phyloP scores from a whole-genome alignment of 495 filamentous ascomycete species.

The Penicillium longicatenatum region DNA sequence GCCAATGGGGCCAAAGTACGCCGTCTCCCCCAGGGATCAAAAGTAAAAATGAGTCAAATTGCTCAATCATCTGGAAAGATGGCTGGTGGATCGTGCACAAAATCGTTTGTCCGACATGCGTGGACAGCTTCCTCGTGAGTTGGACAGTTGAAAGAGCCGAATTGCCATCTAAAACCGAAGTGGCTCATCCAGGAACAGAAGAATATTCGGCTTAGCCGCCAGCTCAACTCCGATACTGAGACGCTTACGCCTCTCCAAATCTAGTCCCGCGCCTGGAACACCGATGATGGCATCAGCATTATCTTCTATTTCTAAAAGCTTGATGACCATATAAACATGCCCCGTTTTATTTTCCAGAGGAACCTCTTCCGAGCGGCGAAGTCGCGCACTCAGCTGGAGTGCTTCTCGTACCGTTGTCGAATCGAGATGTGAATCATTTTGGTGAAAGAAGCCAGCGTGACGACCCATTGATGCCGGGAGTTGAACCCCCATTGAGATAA shows the following conservation, averaged over 20 bases:
- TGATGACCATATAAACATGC: constrained; percentile 54
- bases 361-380: constrained; percentile 68
- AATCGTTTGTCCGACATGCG: constrained; percentile 55
- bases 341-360: constrained; percentile 45
- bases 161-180: constrained; percentile 69
- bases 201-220: constrained; percentile 66
- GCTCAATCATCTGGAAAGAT: constrained; percentile 44
- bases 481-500: constrained; percentile 28
- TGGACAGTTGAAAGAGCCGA: constrained; percentile 65
- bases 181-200: constrained; percentile 63
- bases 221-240: constrained; percentile 69
- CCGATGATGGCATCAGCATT: constrained; percentile 47
- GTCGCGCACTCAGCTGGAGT: constrained; percentile 76
- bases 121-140: constrained; percentile 68
- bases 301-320: constrained; percentile 48
- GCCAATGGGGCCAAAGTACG: constrained; percentile 59
- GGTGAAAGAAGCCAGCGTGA: constrained; percentile 84
- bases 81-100: constrained; percentile 68
- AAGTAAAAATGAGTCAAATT: constrained; percentile 58
- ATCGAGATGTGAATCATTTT: constrained; percentile 85
- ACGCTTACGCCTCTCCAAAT: constrained; percentile 49
- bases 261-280: constrained; percentile 58
- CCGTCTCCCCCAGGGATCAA: constrained; percentile 52
- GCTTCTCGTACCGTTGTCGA: constrained; percentile 84
- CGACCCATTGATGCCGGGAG: constrained; percentile 34